Conservation (phyloP, 768 basidiomycete genomes). For the Daedaleopsis nitida region DNA sequence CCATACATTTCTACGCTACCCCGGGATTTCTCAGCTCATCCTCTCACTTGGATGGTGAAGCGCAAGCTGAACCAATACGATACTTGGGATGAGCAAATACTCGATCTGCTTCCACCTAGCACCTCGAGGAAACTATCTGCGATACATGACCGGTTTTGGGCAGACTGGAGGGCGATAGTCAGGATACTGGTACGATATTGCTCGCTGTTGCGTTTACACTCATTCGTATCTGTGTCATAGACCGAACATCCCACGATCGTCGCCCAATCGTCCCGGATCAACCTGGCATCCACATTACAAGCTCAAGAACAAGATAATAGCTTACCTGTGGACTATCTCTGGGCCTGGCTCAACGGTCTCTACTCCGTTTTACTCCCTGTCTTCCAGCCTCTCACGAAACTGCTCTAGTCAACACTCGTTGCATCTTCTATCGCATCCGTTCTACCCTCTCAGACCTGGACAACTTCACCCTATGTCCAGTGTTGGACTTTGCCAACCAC, state of each 20-base stretch:
- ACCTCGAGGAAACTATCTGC: conserved; percentile 42
- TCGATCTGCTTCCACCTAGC: conserved; percentile 51
- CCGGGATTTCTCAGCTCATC: conserved; percentile 71
- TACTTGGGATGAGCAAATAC: conserved; percentile 28
- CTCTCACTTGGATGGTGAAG: conserved; percentile 71
- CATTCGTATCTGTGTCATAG: conserved; percentile 2
- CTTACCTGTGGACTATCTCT: conserved; percentile 52
- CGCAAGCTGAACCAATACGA: conserved; percentile 14
- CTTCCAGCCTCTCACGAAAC: conserved; percentile 7
- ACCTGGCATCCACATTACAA: not conserved
- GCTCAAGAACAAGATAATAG: not conserved
- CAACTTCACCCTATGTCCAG: conserved; percentile 86
- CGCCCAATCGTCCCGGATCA: conserved; percentile 11
- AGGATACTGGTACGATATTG: conserved; percentile 50
- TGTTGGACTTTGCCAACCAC: conserved; percentile 93
- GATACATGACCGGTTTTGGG: conserved; percentile 49
- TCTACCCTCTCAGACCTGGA: conserved; percentile 54
- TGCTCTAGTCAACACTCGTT: conserved; percentile 84
- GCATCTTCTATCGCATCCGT: conserved; percentile 71
- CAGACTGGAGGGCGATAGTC: conserved; percentile 59
- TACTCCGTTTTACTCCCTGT: not conserved
- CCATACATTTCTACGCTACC: conserved; percentile 85
- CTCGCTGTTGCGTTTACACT: not conserved
- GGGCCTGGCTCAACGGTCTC: conserved; percentile 92
- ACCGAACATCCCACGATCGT: conserved; percentile 3